phyloP scores from a whole-genome alignment of 169 alveolate genomes.

The Perkinsus marinus region DNA sequence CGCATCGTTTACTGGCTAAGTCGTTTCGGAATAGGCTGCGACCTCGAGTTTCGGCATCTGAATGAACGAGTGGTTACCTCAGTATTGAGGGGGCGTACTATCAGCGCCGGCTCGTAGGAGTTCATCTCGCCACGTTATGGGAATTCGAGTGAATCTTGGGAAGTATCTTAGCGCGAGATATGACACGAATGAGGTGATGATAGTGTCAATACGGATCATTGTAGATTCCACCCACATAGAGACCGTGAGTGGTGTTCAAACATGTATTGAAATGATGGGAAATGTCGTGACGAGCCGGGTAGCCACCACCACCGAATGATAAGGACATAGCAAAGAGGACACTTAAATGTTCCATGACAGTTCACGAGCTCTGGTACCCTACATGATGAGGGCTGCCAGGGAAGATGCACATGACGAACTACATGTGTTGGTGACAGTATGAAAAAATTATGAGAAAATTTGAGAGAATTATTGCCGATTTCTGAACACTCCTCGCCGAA shows the following conservation, averaged over 20 bases:
- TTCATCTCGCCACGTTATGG: background rate
- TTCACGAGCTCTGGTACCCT: background rate
- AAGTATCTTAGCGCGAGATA: background rate
- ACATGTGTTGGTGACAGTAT: too few species aligned
- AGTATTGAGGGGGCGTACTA: background rate
- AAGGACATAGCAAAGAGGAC: background rate
- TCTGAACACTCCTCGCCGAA: too few species aligned
- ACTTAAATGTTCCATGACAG: background rate
- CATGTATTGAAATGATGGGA: background rate
- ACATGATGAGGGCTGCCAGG: background rate
- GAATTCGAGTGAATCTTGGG: background rate
- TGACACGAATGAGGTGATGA: too few species aligned
- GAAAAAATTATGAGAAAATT: too few species aligned
- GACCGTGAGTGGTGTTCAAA: background rate
- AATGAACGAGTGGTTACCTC: background rate
- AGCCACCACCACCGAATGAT: background rate
- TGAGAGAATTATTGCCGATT: too few species aligned
- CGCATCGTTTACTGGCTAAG: background rate
- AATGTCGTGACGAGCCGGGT: background rate
- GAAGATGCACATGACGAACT: too few species aligned
- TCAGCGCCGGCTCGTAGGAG: background rate
- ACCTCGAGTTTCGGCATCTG: background rate
- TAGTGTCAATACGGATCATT: background rate
- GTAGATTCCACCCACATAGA: background rate
- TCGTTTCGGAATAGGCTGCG: background rate